These are phyloP conservation scores for Heliamphora pulchella DNA, from an alignment of 179 eudicot species.

Conservation along the genomic window DNA sequence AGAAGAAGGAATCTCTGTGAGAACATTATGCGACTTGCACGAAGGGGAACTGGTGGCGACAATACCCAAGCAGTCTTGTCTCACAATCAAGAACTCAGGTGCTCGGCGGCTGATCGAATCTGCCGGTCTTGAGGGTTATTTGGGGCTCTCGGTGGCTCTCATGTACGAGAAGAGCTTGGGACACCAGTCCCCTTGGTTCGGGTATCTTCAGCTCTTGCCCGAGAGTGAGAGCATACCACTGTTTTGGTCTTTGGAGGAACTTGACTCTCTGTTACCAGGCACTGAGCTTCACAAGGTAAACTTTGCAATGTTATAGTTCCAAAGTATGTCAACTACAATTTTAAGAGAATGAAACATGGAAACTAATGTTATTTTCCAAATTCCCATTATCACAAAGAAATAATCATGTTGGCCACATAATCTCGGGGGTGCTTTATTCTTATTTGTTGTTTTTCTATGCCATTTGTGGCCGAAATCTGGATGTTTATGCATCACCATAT, in stretches of 20 bases:
- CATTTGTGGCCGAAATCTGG: background rate
- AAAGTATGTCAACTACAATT: too few species aligned
- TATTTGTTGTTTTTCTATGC: too few species aligned
- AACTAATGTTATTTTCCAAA: background rate
- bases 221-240: constrained; percentile 49
- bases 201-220: constrained; percentile 66
- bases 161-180: constrained; percentile 85
- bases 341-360: background rate
- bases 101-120: constrained; percentile 50
- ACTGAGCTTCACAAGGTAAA: constrained; percentile 87
- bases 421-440: too few species aligned
- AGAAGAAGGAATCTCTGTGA: constrained; percentile 36
- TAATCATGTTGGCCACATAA: too few species aligned
- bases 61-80: constrained; percentile 67
- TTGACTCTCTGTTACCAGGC: constrained; percentile 55
- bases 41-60: constrained; percentile 69
- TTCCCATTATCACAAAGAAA: too few species aligned
- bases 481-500: background rate
- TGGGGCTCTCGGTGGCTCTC: constrained; percentile 64
- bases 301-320: background rate
- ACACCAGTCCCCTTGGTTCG: constrained; percentile 58
- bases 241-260: constrained; percentile 62
- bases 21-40: constrained; percentile 40
- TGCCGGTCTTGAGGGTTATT: constrained; percentile 42
- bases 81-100: constrained; percentile 57